Evolutionary conservation across 73 alveolate genomes (phyloP), one percentile per base, ranked within the genome.

Genomic region (Diophrys appendiculata): DNA sequence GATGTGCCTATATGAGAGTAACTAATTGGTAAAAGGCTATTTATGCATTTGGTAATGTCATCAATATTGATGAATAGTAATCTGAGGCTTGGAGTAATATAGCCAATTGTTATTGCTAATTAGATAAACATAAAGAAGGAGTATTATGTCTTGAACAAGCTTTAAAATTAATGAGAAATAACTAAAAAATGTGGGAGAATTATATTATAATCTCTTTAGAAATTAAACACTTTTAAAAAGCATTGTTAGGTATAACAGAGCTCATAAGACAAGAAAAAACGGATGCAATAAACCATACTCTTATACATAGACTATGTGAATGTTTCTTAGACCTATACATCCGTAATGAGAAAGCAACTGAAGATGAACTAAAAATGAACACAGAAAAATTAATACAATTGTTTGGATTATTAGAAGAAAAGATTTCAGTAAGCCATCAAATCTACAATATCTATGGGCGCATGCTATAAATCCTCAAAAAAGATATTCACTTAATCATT

Each of bases 81-180:
- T 95, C 96, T 18, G 99, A 97, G 64, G 98, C 95, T 1, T 97
- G 99, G 99, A 96, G 96, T 11, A 97, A 97, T 85, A 83, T 97
- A 43, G 96, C 99, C 13, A 92, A 95, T 24, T 93, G 98, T 72
- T 93, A 94, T 73, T 82, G 92, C 77, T 75, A 88, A 52, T 73
- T 91, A 72, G 92, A 94, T 25, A 97, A 94, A 88, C 80, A 80
- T 77, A 90, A 82, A 86, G 99, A 97, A 72, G 99, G 99, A 14
- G 89, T 87, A 56, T 83, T 90, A 68, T 95, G 98, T 27, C 82
- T 97, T 54, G 99, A 95, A 78, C 93, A 97, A 83, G 99, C 98
- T n/a, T 90, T 91, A 30, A 95, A 88, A 69, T 83, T 84, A 77
- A 80, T 88, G 29, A 88, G 96, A 65, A 92, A 85, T 54, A 96